A percentile compares a stretch with the other conserved stretches of the same genome.
phyloP scores from a whole-genome alignment of 2,329 filamentous ascomycete genomes.

The Stemphylium beticola region DNA sequence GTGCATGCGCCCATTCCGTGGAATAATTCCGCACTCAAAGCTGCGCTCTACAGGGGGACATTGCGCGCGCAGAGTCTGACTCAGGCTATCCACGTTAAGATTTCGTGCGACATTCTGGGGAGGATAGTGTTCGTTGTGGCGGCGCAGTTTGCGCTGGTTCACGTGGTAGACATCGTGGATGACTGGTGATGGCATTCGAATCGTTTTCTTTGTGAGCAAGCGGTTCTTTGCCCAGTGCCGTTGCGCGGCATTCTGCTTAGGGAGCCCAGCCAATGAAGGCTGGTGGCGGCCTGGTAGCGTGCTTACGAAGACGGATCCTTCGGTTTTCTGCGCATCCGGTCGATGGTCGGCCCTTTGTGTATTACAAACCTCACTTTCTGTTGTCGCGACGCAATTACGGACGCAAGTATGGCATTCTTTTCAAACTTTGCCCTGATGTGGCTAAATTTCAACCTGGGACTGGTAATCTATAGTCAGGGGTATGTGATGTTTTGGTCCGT shows the following conservation, averaged over 20 bases:
- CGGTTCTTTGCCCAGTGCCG: background rate
- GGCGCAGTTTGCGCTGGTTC: background rate
- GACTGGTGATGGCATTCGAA: background rate
- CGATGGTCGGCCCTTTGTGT: background rate
- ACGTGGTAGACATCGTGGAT: background rate
- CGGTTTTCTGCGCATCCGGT: constrained; percentile 1
- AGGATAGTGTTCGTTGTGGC: no score
- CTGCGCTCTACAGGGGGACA: no score
- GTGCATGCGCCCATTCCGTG: no score
- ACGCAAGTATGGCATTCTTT: background rate
- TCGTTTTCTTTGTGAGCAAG: background rate
- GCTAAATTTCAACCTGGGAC: background rate
- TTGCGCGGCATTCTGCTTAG: background rate
- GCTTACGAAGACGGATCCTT: constrained; percentile 7
- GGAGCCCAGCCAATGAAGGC: background rate
- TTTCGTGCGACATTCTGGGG: background rate
- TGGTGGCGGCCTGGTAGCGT: background rate
- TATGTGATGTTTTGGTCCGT: constrained; percentile 3
- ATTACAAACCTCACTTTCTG: constrained; percentile 9
- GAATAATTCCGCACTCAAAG: no score
- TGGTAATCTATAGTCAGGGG: background rate
- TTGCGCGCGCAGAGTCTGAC: background rate
- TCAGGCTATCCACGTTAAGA: background rate
- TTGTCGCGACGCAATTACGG: background rate
- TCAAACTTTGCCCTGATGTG: background rate